Percentiles rank a stretch among this genome's conserved stretches.
Conservation (phyloP, 345 rosid genomes). For the Eucalyptus erythrocorys region DNA sequence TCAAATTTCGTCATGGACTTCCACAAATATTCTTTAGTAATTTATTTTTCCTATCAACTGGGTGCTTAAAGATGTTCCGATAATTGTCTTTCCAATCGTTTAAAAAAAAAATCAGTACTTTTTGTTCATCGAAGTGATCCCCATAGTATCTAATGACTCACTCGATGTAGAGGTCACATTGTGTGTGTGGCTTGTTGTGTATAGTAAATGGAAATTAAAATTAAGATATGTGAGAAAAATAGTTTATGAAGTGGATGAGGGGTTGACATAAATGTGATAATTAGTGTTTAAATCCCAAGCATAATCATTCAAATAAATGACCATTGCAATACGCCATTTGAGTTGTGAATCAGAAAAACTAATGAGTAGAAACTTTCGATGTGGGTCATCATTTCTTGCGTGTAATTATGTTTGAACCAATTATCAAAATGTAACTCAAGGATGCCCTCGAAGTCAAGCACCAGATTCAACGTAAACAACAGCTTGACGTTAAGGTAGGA, state of each 20-base stretch:
- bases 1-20: neutral
- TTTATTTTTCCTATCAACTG: neutral
- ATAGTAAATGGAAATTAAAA: neutral
- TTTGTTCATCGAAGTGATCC: neutral
- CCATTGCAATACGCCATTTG: neutral
- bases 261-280: neutral
- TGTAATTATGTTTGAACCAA: neutral
- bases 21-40: neutral
- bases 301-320: neutral
- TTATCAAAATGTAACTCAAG: neutral
- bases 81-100: neutral
- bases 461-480: neutral
- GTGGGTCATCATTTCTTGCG: neutral
- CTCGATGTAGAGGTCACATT: neutral
- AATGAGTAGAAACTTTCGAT: neutral
- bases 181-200: neutral
- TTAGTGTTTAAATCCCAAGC: neutral
- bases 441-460: neutral
- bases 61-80: neutral
- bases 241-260: neutral
- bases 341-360: neutral
- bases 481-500: neutral
- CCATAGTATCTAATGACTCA: neutral
- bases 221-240: neutral
- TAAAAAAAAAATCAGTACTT: neutral